Base-by-base conservation (phyloP, 2,329 filamentous ascomycete genomes). In the Penicillium sp. region DNA sequence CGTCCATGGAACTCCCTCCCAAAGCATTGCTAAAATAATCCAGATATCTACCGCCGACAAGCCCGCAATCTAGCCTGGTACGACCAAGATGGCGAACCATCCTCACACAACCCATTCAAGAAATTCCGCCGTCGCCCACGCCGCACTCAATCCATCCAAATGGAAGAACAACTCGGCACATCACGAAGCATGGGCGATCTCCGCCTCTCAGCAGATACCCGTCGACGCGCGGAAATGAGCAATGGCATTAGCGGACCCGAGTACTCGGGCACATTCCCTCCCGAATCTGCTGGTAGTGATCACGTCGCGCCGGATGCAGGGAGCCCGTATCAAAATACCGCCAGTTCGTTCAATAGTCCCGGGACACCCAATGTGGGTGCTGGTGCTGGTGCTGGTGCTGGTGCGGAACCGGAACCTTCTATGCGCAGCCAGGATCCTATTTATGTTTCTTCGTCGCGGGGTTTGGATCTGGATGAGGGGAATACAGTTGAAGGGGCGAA, bases 61-160 rank as follows among this genome's bases (percentile, higher is more conserved):
- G 73, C 73, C 49, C 68, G 66, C 27, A 64, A 64, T 15, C 61
- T 71, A 45, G 73, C 74, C 34, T 76, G 74, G 74, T 75, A 75
- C 52, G 71, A 73, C 49, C 59, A 68, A 12, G 70, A 74, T 27
- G 72, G 65, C 48, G 67, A 73, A 47, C 59, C 63, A 5, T 59
- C 69, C 7, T 68, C 60, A 4, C 65, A 67, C 46, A 77, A 77
- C 46, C 74, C 74, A 13, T 76, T 75, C 54, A 72, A 71, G 45
- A 75, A 74, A 47, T 68, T 71, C 55, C 66, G 65, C 32, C 43
- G 59, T 27, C 65, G 61, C 21, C 62, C 62, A 12, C 63, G 54
- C 17, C 64, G 65, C 34, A 56, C 61, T n/a, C 52, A 58, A 26
- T 65, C 68, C 27, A 60, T 66, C 24, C 62, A 68, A 40, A 55